phyloP scores from a whole-genome alignment of 2,329 filamentous ascomycete species.

The Aspergillus novofumigatus region DNA sequence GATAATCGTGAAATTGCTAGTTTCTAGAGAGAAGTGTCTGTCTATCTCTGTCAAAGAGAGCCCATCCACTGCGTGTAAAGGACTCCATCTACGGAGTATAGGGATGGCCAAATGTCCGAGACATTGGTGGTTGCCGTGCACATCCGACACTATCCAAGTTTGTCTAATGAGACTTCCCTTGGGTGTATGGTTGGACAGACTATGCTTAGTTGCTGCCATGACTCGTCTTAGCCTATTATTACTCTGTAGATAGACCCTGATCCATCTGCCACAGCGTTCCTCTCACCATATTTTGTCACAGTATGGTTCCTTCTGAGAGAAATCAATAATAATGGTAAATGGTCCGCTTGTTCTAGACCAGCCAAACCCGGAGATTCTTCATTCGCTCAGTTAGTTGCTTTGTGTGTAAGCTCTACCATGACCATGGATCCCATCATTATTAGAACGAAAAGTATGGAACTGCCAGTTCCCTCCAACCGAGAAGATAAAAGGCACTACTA shows the following conservation, averaged over 20 bases:
- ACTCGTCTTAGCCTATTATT: background rate
- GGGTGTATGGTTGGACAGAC: too few species aligned
- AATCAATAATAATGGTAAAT: background rate
- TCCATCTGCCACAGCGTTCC: background rate
- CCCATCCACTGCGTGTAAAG: background rate
- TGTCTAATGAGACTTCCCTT: background rate
- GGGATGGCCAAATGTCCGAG: background rate
- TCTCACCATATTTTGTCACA: background rate
- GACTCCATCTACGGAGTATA: background rate
- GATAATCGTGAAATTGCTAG: background rate
- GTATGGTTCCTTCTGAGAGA: background rate
- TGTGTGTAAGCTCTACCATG: background rate
- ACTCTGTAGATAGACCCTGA: background rate
- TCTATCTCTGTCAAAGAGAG: background rate
- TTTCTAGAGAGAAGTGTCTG: background rate
- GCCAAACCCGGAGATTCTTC: too few species aligned
- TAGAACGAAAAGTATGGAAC: background rate
- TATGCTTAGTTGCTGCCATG: too few species aligned
- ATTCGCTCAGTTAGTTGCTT: too few species aligned
- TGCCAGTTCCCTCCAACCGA: background rate
- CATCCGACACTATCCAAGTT: background rate
- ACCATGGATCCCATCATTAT: background rate
- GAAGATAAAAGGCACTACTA: background rate
- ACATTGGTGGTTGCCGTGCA: background rate
- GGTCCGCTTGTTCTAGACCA: background rate